A percentile compares a stretch with the other conserved stretches of the same genome.
Conservation (phyloP, 306 rosid species). For the Sesbania bispinosa region DNA sequence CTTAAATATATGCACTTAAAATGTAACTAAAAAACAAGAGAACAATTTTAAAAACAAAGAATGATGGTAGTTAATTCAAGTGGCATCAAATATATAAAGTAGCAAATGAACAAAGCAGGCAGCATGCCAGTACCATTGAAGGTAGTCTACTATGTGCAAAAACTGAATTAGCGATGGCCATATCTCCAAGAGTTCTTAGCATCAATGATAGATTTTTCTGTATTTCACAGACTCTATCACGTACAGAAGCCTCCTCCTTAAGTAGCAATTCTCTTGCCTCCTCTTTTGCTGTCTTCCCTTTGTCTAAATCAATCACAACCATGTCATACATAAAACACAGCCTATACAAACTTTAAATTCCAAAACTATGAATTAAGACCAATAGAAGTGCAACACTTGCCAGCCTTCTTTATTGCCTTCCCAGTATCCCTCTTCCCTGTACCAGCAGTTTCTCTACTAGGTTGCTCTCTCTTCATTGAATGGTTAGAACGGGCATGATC, state of each 20-base stretch:
- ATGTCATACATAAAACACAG: background rate
- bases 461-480: constrained; percentile 62
- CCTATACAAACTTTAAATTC: background rate
- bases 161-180: constrained; percentile 83
- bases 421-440: constrained; percentile 67
- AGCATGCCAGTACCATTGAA: constrained; percentile 64
- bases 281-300: constrained; percentile 87
- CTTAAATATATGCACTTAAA: background rate
- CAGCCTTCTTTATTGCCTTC: constrained; percentile 75
- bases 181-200: constrained; percentile 86
- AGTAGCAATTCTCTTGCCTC: constrained; percentile 88
- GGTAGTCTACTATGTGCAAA: constrained; percentile 86
- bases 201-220: constrained; percentile 59
- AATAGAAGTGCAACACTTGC: constrained; percentile 45
- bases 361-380: background rate
- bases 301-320: constrained; percentile 46
- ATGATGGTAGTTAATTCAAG: constrained; percentile 9
- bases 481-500: constrained; percentile 59
- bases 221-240: constrained; percentile 65
- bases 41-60: background rate
- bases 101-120: constrained; percentile 15
- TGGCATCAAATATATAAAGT: constrained; percentile 16
- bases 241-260: constrained; percentile 78
- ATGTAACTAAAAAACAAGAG: background rate
- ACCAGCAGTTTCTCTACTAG: constrained; percentile 54